These are phyloP conservation scores for Fomitopsis palustris DNA, from an alignment of 1,284 basidiomycete genomes.

Conservation along the genomic window DNA sequence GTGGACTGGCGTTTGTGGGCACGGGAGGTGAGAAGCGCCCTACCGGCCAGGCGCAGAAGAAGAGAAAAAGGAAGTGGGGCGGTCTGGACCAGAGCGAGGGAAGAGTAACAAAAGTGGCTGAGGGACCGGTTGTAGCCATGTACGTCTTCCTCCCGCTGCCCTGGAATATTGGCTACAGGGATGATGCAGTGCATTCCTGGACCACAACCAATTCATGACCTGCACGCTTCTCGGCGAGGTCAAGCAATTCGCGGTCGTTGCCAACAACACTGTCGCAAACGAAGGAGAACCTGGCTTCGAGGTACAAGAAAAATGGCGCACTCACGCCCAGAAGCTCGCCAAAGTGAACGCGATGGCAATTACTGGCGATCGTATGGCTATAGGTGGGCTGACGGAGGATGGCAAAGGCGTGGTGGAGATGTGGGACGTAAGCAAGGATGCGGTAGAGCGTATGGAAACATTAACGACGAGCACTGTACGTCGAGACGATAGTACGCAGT, in stretches of 20 bases:
- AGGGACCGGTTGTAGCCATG: conserved; percentile 70
- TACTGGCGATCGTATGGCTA: conserved; percentile 40
- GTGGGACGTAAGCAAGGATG: conserved; percentile 30
- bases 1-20: conserved; percentile 69
- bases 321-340: conserved; percentile 35
- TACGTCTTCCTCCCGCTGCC: conserved; percentile 29
- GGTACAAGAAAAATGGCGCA: conserved; percentile 42
- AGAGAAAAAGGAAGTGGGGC: conserved; percentile 66
- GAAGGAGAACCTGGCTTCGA: conserved; percentile 26
- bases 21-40: conserved; percentile 57
- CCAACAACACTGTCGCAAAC: conserved; percentile 40
- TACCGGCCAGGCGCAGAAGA: conserved; percentile 38
- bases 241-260: conserved; percentile 31
- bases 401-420: conserved; percentile 62
- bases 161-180: background rate
- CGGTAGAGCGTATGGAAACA: background rate
- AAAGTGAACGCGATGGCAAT: conserved; percentile 63
- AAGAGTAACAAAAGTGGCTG: conserved; percentile 48
- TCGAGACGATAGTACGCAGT: background rate
- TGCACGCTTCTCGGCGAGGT: conserved; percentile 49
- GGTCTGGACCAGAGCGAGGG: conserved; percentile 52
- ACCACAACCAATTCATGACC: conserved; percentile 4
- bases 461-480: background rate
- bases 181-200: background rate
- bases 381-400: conserved; percentile 58